Base-by-base conservation (phyloP, 2,329 filamentous ascomycete genomes). In the Apiospora saccharicola region DNA sequence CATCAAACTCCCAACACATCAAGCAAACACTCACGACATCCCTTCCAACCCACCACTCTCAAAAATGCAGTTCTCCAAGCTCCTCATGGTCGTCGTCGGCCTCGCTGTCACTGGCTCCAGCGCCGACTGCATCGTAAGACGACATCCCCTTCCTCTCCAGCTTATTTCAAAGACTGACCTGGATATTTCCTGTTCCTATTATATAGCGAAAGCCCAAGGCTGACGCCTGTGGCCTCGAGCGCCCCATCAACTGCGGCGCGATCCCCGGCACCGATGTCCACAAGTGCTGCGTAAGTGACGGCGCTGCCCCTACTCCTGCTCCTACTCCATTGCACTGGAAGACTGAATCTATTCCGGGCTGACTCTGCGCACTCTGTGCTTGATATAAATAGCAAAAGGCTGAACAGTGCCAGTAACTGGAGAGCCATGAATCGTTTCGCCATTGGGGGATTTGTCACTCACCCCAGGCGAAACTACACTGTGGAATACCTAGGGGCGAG, bases 121-220 rank as follows among this genome's bases (percentile, higher is more conserved):
- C 53, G 53, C 53, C 53, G 53, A 61, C 53, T 61, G 53, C 30
- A 61, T 61, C 30, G 53, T 61, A 61, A 61, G 53, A 37, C n/a
- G 4, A 37, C n/a, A 1, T 13, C 24, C 47, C n/a, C 47, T 24
- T 51, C n/a, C n/a, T n/a, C n/a, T n/a, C n/a, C n/a, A n/a, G n/a
- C n/a, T n/a, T n/a, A n/a, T n/a, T n/a, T n/a, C n/a, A 47, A 51
- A 0, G 22, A 22, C 53, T 61, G 22, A 61, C 30, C 30, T 6
- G 10, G 53, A 7, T 4, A 4, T 6, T 22, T 6, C 22, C 16
- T 10, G 6, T 37, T 37, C 53, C 53, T 8, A 12, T 7, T 4
- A 3, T 37, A 34, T 12, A 61, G 53, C 2, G 53, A 37, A 61
- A 61, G 30, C 1, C 5, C 53, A 61, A 37, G 53, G 30, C 30